Evolutionary conservation across 1,284 basidiomycete genomes (phyloP).

Genomic region (Rhodotorula sp.): DNA sequence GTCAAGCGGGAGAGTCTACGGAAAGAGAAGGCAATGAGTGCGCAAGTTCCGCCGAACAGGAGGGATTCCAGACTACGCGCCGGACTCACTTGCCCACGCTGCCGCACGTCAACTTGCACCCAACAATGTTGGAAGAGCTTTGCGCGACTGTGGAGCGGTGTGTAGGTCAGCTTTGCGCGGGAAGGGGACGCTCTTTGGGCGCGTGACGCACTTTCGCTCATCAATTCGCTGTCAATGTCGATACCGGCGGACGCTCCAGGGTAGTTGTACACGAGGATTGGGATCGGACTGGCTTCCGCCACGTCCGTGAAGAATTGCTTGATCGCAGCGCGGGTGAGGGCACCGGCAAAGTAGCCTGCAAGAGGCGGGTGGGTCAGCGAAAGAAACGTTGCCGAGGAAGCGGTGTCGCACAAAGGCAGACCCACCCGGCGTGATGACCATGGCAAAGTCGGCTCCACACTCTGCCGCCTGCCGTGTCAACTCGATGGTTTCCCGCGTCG

Average conservation of each 20-base stretch:
- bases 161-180: background rate
- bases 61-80: too few species aligned
- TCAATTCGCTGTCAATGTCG: conserved; percentile 79
- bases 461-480: conserved; percentile 73
- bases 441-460: conserved; percentile 72
- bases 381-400: too few species aligned
- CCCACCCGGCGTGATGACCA: conserved; percentile 56
- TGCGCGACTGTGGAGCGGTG: conserved; percentile 14
- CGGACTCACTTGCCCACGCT: conserved; percentile 22
- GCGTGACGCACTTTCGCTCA: conserved; percentile 54
- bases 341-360: conserved; percentile 53
- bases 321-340: conserved; percentile 52
- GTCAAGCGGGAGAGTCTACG: conserved; percentile 33
- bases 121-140: conserved; percentile 20
- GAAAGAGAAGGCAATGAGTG: background rate
- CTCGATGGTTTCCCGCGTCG: conserved; percentile 76
- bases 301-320: conserved; percentile 59
- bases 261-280: conserved; percentile 81
- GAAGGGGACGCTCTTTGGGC: too few species aligned
- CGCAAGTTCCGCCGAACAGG: too few species aligned
- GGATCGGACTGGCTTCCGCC: conserved; percentile 75
- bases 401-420: too few species aligned
- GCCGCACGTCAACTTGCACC: conserved; percentile 39
- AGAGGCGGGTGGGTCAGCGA: too few species aligned
- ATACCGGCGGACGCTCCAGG: conserved; percentile 73